phyloP scores from a whole-genome alignment of 2,329 filamentous ascomycete species.

The Talaromyces sp. region DNA sequence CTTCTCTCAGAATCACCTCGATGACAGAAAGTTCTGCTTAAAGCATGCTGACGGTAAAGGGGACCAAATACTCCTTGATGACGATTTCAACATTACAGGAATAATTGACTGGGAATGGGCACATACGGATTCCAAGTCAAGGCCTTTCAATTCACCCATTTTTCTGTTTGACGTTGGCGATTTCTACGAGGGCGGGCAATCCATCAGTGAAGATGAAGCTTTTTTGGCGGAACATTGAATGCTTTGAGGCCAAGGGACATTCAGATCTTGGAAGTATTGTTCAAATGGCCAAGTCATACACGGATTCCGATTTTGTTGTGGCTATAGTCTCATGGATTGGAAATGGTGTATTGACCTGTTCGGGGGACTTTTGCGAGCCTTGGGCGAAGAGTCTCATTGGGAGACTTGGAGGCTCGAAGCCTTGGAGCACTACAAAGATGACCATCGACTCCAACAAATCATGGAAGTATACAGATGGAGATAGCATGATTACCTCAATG shows the following conservation, averaged over 20 bases:
- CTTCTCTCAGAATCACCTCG: not conserved
- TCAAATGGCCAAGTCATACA: not conserved
- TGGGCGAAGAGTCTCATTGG: not conserved
- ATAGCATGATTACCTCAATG: not conserved
- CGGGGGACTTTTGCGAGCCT: not conserved
- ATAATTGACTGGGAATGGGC: conserved; percentile 9
- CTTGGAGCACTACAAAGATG: not conserved
- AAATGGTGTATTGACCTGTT: not conserved
- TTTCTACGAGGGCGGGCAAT: not conserved
- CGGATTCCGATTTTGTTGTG: not conserved
- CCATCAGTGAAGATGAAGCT: not conserved
- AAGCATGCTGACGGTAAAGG: conserved; percentile 5
- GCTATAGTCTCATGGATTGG: not conserved
- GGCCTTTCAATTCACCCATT: conserved; percentile 3
- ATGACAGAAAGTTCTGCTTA: not conserved
- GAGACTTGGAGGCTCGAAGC: conserved; percentile 1
- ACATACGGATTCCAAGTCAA: not conserved
- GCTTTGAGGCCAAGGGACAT: not conserved
- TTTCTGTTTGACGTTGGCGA: not conserved
- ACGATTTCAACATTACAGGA: conserved; percentile 3
- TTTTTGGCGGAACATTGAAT: not conserved
- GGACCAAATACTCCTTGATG: conserved; percentile 6
- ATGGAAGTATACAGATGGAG: not conserved
- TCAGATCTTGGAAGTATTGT: not conserved
- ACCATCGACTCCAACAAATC: conserved; percentile 1